These are phyloP conservation scores for Penicillium sp. DNA, from an alignment of 2,329 filamentous ascomycete genomes.

Conservation along the genomic window DNA sequence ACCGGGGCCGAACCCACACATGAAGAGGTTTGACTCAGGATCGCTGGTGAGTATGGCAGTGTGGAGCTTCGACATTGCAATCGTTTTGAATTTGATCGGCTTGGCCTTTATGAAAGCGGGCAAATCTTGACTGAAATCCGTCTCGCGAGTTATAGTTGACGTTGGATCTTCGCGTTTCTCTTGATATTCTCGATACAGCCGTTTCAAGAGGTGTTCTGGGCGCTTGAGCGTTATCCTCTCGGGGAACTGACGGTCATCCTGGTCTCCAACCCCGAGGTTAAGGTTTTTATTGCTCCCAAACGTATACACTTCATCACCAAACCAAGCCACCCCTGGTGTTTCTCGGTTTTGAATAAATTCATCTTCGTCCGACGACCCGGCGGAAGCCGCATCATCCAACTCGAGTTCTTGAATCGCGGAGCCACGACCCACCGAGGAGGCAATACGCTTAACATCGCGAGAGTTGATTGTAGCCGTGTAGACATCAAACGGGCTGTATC, in stretches of 20 bases:
- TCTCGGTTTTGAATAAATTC: slow-evolving; percentile 54
- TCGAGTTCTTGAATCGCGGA: slow-evolving; percentile 52
- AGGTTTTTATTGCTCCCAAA: slow-evolving; percentile 98
- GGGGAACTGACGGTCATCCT: slow-evolving; percentile 91
- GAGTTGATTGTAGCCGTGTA: slow-evolving; percentile 86
- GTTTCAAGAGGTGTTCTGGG: slow-evolving; percentile 75
- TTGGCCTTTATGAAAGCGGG: slow-evolving; percentile 74
- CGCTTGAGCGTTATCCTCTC: slow-evolving; percentile 79
- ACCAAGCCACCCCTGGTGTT: slow-evolving; percentile 46
- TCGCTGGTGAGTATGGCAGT: slow-evolving; percentile 88
- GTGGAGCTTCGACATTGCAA: slow-evolving; percentile 88
- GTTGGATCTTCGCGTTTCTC: slow-evolving; percentile 41
- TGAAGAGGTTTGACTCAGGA: slow-evolving; percentile 85
- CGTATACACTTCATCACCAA: slow-evolving; percentile 85
- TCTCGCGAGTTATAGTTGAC: slow-evolving; percentile 31
- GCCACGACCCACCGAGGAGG: slow-evolving; percentile 43
- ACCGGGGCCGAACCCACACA: slow-evolving; percentile 89
- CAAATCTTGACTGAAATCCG: slow-evolving; percentile 58
- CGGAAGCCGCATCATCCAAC: slow-evolving; percentile 36
- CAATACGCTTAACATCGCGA: slow-evolving; percentile 62
- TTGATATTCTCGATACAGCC: slow-evolving; percentile 72
- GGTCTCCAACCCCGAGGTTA: slow-evolving; percentile 90
- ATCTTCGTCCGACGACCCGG: slow-evolving; percentile 42
- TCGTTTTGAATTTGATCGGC: slow-evolving; percentile 77
- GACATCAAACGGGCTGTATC: slow-evolving; percentile 91